These are phyloP conservation scores for Candida smagusa DNA, from an alignment of 1,139 yeast genomes.

Conservation along the genomic window DNA sequence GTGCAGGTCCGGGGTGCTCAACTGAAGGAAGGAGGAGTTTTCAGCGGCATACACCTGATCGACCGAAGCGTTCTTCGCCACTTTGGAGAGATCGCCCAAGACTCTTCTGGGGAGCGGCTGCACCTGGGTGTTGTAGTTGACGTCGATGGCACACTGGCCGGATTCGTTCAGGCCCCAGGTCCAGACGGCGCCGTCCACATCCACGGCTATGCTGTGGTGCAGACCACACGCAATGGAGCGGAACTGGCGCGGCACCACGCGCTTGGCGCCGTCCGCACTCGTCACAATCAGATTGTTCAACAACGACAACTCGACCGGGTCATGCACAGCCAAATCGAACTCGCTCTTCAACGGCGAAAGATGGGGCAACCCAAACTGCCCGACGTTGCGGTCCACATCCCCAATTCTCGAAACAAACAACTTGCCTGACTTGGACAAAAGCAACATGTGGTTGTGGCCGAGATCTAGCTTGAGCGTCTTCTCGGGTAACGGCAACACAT, in stretches of 20 bases:
- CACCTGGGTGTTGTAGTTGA: conserved; percentile 60
- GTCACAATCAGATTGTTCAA: conserved; percentile 33
- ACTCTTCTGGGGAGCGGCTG: conserved; percentile 67
- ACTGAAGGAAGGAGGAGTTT: conserved; percentile 58
- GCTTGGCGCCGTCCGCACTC: conserved; percentile 20
- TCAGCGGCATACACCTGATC: conserved; percentile 63
- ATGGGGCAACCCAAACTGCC: conserved; percentile 81
- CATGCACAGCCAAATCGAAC: conserved; percentile 22
- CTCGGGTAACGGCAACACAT: conserved; percentile 26
- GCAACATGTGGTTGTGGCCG: conserved; percentile 67
- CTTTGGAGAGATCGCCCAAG: conserved; percentile 5
- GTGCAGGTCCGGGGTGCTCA: conserved; percentile 22
- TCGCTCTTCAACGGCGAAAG: conserved; percentile 54
- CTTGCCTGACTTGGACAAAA: conserved; percentile 59
- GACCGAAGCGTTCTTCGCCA: conserved; percentile 19
- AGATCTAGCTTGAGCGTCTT: conserved; percentile 48
- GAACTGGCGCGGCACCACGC: conserved; percentile 42
- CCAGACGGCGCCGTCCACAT: conserved; percentile 61
- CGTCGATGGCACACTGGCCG: conserved; percentile 82
- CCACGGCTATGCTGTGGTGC: conserved; percentile 67
- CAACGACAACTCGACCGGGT: conserved; percentile 32
- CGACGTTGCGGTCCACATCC: conserved; percentile 40
- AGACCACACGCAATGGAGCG: conserved; percentile 68
- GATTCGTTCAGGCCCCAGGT: conserved; percentile 80
- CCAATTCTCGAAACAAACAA: conserved; percentile 55